Percentiles rank a stretch among this genome's conserved stretches.
Evolutionary conservation across 1,284 basidiomycete species (phyloP).

Genomic region (Microbotryomycetes sp.): DNA sequence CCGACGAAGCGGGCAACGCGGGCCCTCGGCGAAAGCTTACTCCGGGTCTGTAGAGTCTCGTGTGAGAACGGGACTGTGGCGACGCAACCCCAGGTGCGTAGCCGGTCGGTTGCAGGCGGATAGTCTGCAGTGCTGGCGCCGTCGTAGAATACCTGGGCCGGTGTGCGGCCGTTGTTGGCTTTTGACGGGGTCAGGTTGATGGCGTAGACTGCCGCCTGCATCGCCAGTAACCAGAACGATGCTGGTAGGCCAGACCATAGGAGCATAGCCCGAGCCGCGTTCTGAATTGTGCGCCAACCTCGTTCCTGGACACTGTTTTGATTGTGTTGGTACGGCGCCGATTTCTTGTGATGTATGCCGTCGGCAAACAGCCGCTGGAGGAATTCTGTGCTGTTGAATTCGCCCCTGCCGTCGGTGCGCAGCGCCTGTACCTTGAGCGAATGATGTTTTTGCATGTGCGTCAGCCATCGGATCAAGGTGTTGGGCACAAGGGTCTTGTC

Average conservation of each 20-base stretch:
- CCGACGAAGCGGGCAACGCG: neutral
- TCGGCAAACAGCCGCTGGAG: neutral
- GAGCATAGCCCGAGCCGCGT: constrained; percentile 1
- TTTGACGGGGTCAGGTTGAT: neutral
- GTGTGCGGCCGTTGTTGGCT: neutral
- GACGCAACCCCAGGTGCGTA: constrained; percentile 1
- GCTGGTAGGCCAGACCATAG: neutral
- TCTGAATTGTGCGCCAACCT: neutral
- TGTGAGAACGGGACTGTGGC: neutral
- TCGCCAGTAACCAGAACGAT: constrained; percentile 4
- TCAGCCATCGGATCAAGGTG: no score
- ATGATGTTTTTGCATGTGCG: neutral
- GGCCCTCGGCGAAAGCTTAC: neutral
- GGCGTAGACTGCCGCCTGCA: neutral
- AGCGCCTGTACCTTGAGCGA: neutral
- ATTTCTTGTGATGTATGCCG: constrained; percentile 5
- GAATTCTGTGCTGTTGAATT: neutral
- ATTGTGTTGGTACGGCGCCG: constrained; percentile 6
- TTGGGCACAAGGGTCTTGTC: no score
- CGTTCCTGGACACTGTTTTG: constrained; percentile 19
- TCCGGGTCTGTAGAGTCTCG: neutral
- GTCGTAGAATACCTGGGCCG: neutral
- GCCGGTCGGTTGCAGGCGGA: neutral
- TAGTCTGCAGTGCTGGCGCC: neutral
- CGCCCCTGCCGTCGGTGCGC: neutral